Conservation (phyloP, 2,329 filamentous ascomycete species). For the Penicillium sp. region DNA sequence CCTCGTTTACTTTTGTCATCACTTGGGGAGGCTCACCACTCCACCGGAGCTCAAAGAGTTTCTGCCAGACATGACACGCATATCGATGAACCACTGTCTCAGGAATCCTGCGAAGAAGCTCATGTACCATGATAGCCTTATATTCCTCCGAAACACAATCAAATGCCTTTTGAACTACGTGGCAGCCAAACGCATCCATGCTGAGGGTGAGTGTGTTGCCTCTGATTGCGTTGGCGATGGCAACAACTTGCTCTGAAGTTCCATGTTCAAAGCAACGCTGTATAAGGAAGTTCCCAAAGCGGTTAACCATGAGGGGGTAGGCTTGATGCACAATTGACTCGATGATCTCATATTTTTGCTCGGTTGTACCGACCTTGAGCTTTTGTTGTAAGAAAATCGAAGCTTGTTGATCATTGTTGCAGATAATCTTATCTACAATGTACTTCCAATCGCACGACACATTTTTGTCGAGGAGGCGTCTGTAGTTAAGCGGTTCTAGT, state of each 20-base stretch:
- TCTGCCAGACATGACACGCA: slow-evolving; percentile 99
- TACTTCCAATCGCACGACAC: slow-evolving; percentile 99
- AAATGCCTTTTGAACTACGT: slow-evolving; percentile 98
- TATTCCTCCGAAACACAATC: slow-evolving; percentile 97
- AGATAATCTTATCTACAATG: slow-evolving; percentile 98
- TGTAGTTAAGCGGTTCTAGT: slow-evolving; percentile 92
- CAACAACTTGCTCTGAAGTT: slow-evolving; percentile 87
- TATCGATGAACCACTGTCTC: slow-evolving; percentile 99
- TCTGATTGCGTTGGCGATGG: slow-evolving; percentile 90
- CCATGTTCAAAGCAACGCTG: slow-evolving; percentile 99
- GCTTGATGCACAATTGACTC: slow-evolving; percentile 94
- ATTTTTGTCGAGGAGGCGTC: slow-evolving; percentile 88
- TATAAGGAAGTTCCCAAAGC: slow-evolving; percentile 97
- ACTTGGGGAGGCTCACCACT: slow-evolving; percentile 91
- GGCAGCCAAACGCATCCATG: slow-evolving; percentile 98
- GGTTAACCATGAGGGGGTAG: slow-evolving; percentile 95
- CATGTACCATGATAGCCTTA: slow-evolving; percentile 98
- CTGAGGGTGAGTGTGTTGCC: slow-evolving; percentile 91
- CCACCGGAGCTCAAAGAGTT: slow-evolving; percentile 97
- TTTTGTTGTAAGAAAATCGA: slow-evolving; percentile 99
- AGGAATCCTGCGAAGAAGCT: slow-evolving; percentile 88
- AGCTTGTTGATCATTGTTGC: slow-evolving; percentile 98
- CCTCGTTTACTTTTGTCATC: slow-evolving; percentile 97
- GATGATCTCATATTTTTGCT: slow-evolving; percentile 97
- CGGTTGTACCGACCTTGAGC: slow-evolving; percentile 89